Conservation (phyloP, 2,329 filamentous ascomycete genomes). For the Lanzia echinophila region DNA sequence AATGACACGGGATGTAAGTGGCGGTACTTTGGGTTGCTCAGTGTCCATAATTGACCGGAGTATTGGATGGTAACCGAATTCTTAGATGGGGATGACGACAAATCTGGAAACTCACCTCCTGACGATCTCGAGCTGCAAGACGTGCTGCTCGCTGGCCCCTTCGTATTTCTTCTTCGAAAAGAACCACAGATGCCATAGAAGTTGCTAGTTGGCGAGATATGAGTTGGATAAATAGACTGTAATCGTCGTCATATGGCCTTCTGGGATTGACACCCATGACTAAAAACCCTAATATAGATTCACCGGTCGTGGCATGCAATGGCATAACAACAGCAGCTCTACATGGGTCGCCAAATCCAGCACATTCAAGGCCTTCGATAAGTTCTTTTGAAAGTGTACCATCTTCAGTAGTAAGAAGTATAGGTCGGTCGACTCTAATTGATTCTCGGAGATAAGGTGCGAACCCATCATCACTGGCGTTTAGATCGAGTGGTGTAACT, state of each 20-base stretch:
- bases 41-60: no score
- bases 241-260: conserved; percentile 73
- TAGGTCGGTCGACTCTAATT: conserved; percentile 60
- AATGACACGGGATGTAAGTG: no score
- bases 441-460: conserved; percentile 69
- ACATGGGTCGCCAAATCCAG: conserved; percentile 66
- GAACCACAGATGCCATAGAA: conserved; percentile 71
- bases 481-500: conserved; percentile 58
- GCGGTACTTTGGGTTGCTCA: no score
- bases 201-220: conserved; percentile 71
- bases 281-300: conserved; percentile 69
- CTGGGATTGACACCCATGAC: conserved; percentile 73
- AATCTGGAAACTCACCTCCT: conserved; percentile 48
- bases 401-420: conserved; percentile 60
- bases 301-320: conserved; percentile 67
- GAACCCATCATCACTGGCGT: conserved; percentile 64
- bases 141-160: conserved; percentile 67
- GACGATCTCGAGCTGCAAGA: conserved; percentile 67
- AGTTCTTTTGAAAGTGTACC: conserved; percentile 59
- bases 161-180: conserved; percentile 78
- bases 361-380: conserved; percentile 60
- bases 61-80: neutral
- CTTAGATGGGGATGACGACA: neutral
- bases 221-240: conserved; percentile 69
- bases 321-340: conserved; percentile 69